These are phyloP conservation scores for Crotalaria pallida DNA, from an alignment of 306 rosid genomes.

Conservation along the genomic window DNA sequence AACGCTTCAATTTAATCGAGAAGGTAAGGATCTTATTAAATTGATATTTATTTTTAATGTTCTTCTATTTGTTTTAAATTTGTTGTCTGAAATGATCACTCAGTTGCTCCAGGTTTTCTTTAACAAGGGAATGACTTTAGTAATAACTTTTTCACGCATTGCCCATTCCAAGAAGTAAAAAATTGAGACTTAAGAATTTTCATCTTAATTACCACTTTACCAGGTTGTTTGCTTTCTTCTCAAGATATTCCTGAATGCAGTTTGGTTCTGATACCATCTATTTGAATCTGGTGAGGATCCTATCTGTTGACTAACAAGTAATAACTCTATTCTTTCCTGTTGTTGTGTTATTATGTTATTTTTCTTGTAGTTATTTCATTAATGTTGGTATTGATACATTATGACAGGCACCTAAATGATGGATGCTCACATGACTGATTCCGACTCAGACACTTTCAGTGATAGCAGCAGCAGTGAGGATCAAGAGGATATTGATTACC, in stretches of 20 bases:
- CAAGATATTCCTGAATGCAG: conserved; percentile 19
- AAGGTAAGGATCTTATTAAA: conserved; percentile 35
- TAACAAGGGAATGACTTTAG: neutral
- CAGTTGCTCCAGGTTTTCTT: conserved; percentile 8
- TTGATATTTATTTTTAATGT: conserved; percentile 15
- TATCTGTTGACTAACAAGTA: conserved; percentile 9
- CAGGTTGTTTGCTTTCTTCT: neutral
- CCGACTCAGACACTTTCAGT: conserved; percentile 79
- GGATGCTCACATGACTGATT: conserved; percentile 60
- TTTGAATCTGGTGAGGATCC: conserved; percentile 22
- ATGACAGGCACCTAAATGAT: conserved; percentile 49
- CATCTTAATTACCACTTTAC: neutral
- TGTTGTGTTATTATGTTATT: conserved; percentile 12
- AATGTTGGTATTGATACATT: conserved; percentile 14
- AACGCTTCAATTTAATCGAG: conserved; percentile 30
- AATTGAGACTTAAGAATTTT: neutral
- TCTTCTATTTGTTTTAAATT: conserved; percentile 11
- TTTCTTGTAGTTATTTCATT: conserved; percentile 10
- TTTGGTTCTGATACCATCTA: conserved; percentile 13
- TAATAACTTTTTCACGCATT: neutral
- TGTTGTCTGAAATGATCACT: neutral
- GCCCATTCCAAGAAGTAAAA: neutral
- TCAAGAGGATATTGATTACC: conserved; percentile 64
- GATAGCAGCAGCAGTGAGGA: conserved; percentile 74
- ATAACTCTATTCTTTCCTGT: conserved; percentile 9